Percentiles rank a stretch among this genome's conserved stretches.
phyloP scores from a whole-genome alignment of 306 rosid species.

The Prinsepia uniflora region DNA sequence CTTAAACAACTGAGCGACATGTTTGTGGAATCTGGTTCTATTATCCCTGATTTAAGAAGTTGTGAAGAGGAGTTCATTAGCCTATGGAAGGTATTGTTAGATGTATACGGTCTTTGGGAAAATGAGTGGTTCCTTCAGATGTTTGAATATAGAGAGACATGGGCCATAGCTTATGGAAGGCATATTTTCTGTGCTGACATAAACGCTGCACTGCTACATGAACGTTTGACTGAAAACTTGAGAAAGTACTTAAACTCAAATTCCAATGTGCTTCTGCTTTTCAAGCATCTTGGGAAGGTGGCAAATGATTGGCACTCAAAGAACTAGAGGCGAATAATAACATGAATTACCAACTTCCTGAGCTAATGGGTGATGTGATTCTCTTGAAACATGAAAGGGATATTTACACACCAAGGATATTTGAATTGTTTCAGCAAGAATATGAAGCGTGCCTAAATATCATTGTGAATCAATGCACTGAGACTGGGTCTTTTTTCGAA shows the following conservation, averaged over 20 bases:
- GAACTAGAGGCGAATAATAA: constrained; percentile 55
- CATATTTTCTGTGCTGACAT: constrained; percentile 52
- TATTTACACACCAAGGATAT: constrained; percentile 48
- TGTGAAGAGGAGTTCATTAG: constrained; percentile 51
- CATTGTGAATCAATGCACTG: constrained; percentile 37
- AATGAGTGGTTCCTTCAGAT: constrained; percentile 41
- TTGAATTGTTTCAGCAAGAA: constrained; percentile 50
- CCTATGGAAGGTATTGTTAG: constrained; percentile 50
- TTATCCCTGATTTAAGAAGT: constrained; percentile 39
- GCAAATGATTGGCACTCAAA: constrained; percentile 48
- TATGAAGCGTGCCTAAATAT: constrained; percentile 49
- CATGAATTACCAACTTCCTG: constrained; percentile 41
- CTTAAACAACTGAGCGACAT: constrained; percentile 37
- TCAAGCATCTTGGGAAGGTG: constrained; percentile 48
- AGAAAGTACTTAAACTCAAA: constrained; percentile 42
- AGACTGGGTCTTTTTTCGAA: constrained; percentile 34
- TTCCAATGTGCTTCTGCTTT: constrained; percentile 34
- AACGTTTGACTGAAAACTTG: constrained; percentile 38
- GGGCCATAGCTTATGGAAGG: constrained; percentile 47
- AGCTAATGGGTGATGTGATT: constrained; percentile 49
- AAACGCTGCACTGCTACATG: constrained; percentile 23
- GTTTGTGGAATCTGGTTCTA: constrained; percentile 32
- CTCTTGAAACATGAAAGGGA: constrained; percentile 50
- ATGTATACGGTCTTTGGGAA: constrained; percentile 42
- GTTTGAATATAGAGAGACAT: constrained; percentile 42